phyloP scores from a whole-genome alignment of 2,329 filamentous ascomycete genomes.

The Fusarium phyllophilum region DNA sequence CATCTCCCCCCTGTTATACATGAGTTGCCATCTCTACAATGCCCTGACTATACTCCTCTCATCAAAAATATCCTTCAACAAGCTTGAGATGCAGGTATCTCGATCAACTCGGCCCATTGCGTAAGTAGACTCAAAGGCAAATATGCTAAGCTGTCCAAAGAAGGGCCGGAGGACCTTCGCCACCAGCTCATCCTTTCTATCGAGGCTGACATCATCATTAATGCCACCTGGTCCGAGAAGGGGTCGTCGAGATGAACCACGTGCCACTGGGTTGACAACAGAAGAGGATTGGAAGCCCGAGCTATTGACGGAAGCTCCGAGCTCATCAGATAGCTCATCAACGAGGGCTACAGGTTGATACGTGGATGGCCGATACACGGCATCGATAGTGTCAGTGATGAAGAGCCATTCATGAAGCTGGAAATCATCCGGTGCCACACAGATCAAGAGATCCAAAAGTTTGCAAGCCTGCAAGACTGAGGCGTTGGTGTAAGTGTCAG shows the following conservation, averaged over 20 bases:
- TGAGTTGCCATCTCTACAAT: constrained; percentile 50
- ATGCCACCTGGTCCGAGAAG: constrained; percentile 64
- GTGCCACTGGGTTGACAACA: constrained; percentile 50
- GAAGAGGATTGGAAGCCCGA: constrained; percentile 51
- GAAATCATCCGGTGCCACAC: constrained; percentile 91
- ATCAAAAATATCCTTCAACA: constrained; percentile 82
- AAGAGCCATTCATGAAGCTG: constrained; percentile 99
- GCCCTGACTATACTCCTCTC: constrained; percentile 75
- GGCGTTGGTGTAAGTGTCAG: constrained; percentile 79
- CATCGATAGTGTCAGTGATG: constrained; percentile 95
- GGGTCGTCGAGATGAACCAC: constrained; percentile 56
- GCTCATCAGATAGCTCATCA: constrained; percentile 83
- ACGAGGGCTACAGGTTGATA: constrained; percentile 80
- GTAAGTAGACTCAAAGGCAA: constrained; percentile 92
- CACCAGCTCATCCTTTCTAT: constrained; percentile 75
- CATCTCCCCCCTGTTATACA: neutral
- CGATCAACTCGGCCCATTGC: constrained; percentile 78
- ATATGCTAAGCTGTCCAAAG: constrained; percentile 91
- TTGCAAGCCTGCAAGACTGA: constrained; percentile 93
- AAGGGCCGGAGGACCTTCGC: constrained; percentile 85
- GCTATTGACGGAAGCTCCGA: constrained; percentile 61
- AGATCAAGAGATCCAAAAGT: constrained; percentile 87
- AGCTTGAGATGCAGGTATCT: constrained; percentile 68
- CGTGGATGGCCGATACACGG: constrained; percentile 81
- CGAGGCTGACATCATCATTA: constrained; percentile 64